Evolutionary conservation across 2,329 filamentous ascomycete genomes (phyloP).

Genomic region (Arthrobotrys musiformis): DNA sequence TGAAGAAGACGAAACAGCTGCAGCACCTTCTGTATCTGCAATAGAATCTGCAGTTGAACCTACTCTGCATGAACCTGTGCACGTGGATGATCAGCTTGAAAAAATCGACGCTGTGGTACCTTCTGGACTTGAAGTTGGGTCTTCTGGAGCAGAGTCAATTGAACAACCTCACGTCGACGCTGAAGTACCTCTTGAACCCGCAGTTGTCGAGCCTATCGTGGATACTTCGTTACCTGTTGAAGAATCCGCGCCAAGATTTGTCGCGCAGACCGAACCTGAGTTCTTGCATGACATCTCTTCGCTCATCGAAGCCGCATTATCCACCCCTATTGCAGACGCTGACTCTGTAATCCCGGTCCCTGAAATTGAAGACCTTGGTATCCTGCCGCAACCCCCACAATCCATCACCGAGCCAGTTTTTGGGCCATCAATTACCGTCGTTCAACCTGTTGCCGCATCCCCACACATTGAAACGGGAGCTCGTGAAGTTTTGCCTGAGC

Average conservation of each 20-base stretch:
- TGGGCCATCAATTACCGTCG: constrained; percentile 6
- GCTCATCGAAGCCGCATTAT: constrained; percentile 47
- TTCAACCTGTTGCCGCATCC: background rate
- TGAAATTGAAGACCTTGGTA: constrained; percentile 16
- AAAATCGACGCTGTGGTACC: constrained; percentile 11
- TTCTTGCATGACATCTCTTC: constrained; percentile 32
- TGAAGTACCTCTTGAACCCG: constrained; percentile 15
- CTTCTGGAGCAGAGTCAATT: background rate
- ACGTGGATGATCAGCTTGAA: background rate
- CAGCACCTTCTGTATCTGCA: background rate
- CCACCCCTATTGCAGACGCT: constrained; percentile 43
- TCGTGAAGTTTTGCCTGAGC: background rate
- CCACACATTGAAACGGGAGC: background rate
- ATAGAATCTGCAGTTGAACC: background rate
- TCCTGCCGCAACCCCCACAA: background rate
- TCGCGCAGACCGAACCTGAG: constrained; percentile 11
- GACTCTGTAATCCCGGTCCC: constrained; percentile 36
- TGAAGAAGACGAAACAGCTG: constrained; percentile 9
- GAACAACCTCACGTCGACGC: constrained; percentile 5
- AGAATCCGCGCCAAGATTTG: constrained; percentile 12
- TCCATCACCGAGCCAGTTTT: background rate
- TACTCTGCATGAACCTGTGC: constrained; percentile 2
- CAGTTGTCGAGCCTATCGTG: background rate
- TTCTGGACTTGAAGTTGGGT: background rate
- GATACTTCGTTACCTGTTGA: background rate